Conservation (phyloP, 2,329 filamentous ascomycete genomes). For the Alternaria brassicicola region DNA sequence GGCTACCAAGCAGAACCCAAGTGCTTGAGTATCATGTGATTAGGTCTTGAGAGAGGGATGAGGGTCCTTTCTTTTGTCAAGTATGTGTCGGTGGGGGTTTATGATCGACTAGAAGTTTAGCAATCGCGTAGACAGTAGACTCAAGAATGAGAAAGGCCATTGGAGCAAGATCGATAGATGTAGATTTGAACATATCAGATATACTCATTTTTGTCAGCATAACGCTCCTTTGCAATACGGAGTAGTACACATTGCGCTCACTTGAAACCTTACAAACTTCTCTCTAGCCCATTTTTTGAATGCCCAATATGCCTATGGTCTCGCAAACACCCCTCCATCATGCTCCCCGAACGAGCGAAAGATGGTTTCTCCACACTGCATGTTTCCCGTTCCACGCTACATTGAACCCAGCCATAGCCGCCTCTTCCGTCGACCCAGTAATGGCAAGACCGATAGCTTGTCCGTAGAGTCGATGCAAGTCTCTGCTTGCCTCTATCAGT, state of each 20-base stretch:
- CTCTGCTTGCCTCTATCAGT: slow-evolving; percentile 21
- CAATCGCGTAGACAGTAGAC: background rate
- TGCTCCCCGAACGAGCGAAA: slow-evolving; percentile 4
- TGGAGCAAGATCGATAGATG: background rate
- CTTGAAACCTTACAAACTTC: background rate
- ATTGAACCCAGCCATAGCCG: slow-evolving; percentile 37
- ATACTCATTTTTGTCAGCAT: background rate
- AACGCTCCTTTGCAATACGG: background rate
- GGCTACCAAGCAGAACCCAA: slow-evolving; percentile 25
- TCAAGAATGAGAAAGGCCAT: background rate
- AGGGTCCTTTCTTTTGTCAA: background rate
- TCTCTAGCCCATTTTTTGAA: background rate
- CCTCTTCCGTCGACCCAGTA: slow-evolving; percentile 32
- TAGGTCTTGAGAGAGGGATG: background rate
- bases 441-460: slow-evolving; percentile 34
- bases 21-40: background rate
- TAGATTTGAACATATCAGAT: background rate
- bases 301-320: background rate
- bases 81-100: background rate
- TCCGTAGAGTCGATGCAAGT: slow-evolving; percentile 38
- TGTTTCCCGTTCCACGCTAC: slow-evolving; percentile 29
- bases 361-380: slow-evolving; percentile 13
- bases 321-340: background rate
- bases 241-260: background rate
- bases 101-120: background rate